These are phyloP conservation scores for Rhizophagus clarus DNA, from an alignment of 192 early-diverging fungal species.

Conservation along the genomic window DNA sequence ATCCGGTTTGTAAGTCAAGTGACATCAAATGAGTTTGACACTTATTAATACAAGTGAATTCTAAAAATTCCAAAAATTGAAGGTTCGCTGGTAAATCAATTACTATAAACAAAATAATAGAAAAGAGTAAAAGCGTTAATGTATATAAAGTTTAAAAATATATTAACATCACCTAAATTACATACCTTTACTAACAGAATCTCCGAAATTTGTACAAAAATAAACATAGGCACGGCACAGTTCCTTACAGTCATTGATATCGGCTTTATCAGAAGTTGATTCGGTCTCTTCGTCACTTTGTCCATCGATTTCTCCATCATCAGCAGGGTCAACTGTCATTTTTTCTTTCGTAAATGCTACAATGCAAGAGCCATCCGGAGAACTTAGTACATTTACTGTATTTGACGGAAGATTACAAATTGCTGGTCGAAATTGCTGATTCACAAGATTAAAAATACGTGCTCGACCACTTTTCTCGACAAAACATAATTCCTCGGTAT, in stretches of 20 bases:
- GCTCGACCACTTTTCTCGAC: slow-evolving; percentile 24
- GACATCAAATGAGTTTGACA: slow-evolving; percentile 2
- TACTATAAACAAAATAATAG: background rate
- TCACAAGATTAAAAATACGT: slow-evolving; percentile 11
- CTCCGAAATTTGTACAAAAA: slow-evolving; percentile 10
- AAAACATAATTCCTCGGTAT: slow-evolving; percentile 25
- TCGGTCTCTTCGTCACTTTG: background rate
- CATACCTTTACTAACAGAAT: background rate
- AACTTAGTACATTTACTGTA: background rate
- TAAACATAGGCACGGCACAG: background rate
- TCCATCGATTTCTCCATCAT: background rate
- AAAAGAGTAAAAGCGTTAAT: no score
- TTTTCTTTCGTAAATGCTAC: slow-evolving; percentile 26
- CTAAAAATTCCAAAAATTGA: background rate
- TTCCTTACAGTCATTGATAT: background rate
- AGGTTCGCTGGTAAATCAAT: background rate
- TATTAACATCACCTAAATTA: background rate
- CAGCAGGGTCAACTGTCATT: background rate
- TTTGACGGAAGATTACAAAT: slow-evolving; percentile 18
- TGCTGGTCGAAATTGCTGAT: slow-evolving; percentile 17
- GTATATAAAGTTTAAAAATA: background rate
- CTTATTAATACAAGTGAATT: background rate
- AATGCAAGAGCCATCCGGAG: slow-evolving; percentile 31
- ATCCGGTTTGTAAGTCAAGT: slow-evolving; percentile 10
- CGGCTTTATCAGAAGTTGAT: no score